A percentile compares a stretch with the other conserved stretches of the same genome.
Conservation (phyloP, 148 eudicot genomes). For the Silene conica region DNA sequence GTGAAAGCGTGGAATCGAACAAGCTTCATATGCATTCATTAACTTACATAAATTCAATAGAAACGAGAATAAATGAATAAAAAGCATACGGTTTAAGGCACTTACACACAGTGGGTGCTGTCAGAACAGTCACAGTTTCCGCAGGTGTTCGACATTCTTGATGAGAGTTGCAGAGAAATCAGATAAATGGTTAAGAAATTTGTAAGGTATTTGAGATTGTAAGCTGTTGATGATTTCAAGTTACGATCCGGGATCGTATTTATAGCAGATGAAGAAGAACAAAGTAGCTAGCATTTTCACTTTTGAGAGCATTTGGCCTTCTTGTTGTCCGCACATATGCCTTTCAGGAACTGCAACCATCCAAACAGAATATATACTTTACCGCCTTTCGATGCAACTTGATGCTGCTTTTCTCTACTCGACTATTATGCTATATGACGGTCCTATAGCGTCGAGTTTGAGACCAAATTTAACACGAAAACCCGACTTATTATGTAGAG, state of each 20-base stretch:
- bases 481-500: background rate
- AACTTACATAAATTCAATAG: no score
- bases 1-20: no score
- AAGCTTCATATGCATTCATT: no score
- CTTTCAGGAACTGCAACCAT: constrained; percentile 7
- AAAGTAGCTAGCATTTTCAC: background rate
- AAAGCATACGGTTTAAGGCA: background rate
- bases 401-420: no score
- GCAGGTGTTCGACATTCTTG: constrained; percentile 46
- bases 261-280: background rate
- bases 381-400: background rate
- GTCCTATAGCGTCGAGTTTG: no score
- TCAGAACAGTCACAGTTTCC: constrained; percentile 47
- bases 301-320: background rate
- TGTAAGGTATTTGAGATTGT: background rate
- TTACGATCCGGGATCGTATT: background rate
- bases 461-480: background rate
- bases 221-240: background rate
- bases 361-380: constrained; percentile 13
- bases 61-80: no score
- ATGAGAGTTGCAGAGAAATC: constrained; percentile 5
- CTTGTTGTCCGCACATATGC: background rate
- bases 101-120: constrained; percentile 48
- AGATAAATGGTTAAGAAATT: background rate
- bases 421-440: no score